phyloP scores from a whole-genome alignment of 2,329 filamentous ascomycete species.

The Chaetomiaceae sp. region DNA sequence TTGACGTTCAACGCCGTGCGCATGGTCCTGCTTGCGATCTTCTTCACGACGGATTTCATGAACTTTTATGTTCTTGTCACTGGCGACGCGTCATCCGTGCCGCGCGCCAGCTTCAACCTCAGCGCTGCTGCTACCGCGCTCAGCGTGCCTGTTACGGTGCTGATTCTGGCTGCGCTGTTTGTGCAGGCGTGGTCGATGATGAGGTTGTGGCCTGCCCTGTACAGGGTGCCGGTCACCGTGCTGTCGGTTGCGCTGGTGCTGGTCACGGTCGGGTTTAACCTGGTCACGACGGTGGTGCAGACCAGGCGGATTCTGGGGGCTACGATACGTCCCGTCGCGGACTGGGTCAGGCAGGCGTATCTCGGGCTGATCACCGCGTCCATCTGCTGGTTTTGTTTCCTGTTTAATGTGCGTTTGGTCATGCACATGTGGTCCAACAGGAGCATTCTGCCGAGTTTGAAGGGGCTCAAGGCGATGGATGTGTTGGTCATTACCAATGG shows the following conservation, averaged over 20 bases:
- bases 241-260: slow-evolving; percentile 35
- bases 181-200: slow-evolving; percentile 52
- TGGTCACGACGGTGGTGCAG: slow-evolving; percentile 36
- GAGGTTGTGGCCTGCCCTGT: slow-evolving; percentile 39
- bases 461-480: slow-evolving; percentile 47
- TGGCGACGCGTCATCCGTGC: slow-evolving; percentile 49
- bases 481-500: slow-evolving; percentile 53
- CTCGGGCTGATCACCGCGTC: slow-evolving; percentile 29
- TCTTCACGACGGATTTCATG: slow-evolving; percentile 56
- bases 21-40: slow-evolving; percentile 51
- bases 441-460: slow-evolving; percentile 40
- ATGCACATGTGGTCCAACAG: slow-evolving; percentile 45
- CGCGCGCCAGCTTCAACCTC: slow-evolving; percentile 32
- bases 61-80: slow-evolving; percentile 58
- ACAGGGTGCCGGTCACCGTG: slow-evolving; percentile 28
- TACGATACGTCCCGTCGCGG: neutral
- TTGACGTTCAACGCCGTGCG: slow-evolving; percentile 59
- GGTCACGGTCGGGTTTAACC: slow-evolving; percentile 29
- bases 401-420: slow-evolving; percentile 50
- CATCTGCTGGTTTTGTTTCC: slow-evolving; percentile 47
- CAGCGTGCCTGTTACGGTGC: slow-evolving; percentile 40
- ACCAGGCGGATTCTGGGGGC: slow-evolving; percentile 29
- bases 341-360: slow-evolving; percentile 37
- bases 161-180: slow-evolving; percentile 44
- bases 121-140: slow-evolving; percentile 39